Evolutionary conservation across 805 yeast species (phyloP).

Genomic region (Ogataea trehalophila): DNA sequence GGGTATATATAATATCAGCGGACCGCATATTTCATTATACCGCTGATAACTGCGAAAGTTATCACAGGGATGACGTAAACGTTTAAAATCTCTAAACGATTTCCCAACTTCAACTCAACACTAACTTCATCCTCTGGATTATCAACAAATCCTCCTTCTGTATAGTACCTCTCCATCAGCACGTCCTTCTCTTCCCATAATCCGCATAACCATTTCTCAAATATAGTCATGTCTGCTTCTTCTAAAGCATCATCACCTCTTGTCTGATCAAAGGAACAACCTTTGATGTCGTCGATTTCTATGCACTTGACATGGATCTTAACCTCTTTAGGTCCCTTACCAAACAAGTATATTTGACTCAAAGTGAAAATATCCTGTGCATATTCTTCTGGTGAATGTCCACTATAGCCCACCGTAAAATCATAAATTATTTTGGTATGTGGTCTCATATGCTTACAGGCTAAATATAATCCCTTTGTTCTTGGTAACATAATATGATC

Average conservation of each 20-base stretch:
- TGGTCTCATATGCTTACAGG: slow-evolving; percentile 50
- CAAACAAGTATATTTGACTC: slow-evolving; percentile 56
- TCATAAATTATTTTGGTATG: slow-evolving; percentile 66
- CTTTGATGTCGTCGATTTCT: slow-evolving; percentile 30
- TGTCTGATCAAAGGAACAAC: slow-evolving; percentile 35
- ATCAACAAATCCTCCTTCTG: slow-evolving; percentile 46
- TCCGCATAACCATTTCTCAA: slow-evolving; percentile 70
- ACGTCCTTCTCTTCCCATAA: slow-evolving; percentile 79
- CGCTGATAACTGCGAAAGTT: background rate
- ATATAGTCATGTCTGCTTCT: slow-evolving; percentile 35
- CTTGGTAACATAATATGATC: slow-evolving; percentile 78
- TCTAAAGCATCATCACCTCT: slow-evolving; percentile 39
- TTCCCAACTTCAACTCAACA: slow-evolving; percentile 19
- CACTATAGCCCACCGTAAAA: slow-evolving; percentile 78
- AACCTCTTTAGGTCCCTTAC: slow-evolving; percentile 65
- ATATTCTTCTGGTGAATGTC: slow-evolving; percentile 53
- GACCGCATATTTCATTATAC: background rate
- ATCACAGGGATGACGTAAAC: slow-evolving; percentile 25
- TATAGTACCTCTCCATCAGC: slow-evolving; percentile 57
- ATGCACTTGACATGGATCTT: slow-evolving; percentile 61
- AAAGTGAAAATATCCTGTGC: slow-evolving; percentile 79
- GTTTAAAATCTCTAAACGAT: slow-evolving; percentile 20
- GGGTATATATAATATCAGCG: no score
- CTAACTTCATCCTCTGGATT: slow-evolving; percentile 13
- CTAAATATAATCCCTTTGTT: slow-evolving; percentile 68